Conservation (phyloP, 192 early-diverging fungal species). For the Blastocladiella britannica region DNA sequence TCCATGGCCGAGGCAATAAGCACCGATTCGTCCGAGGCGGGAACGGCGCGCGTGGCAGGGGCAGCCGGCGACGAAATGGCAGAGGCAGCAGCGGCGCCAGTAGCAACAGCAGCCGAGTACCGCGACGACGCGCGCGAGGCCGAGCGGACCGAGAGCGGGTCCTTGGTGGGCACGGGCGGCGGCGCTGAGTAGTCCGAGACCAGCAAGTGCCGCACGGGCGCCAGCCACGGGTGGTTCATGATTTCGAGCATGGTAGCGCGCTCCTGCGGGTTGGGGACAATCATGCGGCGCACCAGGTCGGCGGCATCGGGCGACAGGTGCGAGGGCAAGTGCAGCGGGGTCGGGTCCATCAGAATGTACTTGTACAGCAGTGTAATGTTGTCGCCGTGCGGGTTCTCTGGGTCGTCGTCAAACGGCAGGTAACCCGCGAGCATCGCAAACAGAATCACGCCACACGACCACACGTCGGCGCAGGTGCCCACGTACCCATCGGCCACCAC, state of each 20-base stretch:
- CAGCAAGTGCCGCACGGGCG: background rate
- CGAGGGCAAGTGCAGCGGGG: constrained; percentile 68
- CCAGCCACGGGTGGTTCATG: constrained; percentile 41
- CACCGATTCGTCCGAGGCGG: no score
- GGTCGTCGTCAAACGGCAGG: constrained; percentile 78
- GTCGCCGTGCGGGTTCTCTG: constrained; percentile 70
- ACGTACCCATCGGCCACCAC: constrained; percentile 96
- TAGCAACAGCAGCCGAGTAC: no score
- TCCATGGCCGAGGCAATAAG: no score
- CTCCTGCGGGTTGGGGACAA: constrained; percentile 67
- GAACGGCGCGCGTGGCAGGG: no score
- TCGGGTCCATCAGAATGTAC: constrained; percentile 45
- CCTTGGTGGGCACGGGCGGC: background rate
- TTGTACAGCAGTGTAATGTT: constrained; percentile 69
- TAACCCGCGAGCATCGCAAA: constrained; percentile 82
- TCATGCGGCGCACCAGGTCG: constrained; percentile 68
- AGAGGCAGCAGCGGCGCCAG: no score
- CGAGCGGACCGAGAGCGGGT: background rate
- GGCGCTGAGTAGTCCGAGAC: background rate
- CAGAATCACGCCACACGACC: constrained; percentile 96
- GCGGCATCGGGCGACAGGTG: constrained; percentile 52
- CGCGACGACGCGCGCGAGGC: background rate
- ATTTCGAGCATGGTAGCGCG: constrained; percentile 53
- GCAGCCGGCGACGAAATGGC: no score
- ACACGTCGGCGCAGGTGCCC: constrained; percentile 88